Base-by-base conservation (phyloP, 257 asterid species). In the Nicotiana attenuata region DNA sequence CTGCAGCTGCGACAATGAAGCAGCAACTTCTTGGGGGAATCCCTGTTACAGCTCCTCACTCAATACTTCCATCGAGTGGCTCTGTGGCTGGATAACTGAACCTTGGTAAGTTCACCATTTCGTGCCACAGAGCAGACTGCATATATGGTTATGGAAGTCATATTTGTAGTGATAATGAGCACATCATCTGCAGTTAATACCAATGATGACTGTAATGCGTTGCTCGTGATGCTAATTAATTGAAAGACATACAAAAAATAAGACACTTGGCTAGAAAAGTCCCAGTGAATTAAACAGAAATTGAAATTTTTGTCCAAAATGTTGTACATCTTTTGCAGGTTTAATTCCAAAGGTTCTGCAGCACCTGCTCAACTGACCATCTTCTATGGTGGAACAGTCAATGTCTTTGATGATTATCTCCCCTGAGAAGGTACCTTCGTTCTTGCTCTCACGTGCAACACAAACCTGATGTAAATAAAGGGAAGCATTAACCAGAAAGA, bases 311-410 rank as follows among this genome's bases (percentile, higher is more conserved):
- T 60, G 19, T 79, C 75, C 45, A 80, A 52, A 7, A 73, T 47
- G 22, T 24, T 75, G 33, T 69, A 76, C 68, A 15, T 76, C 59
- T 65, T 76, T 55, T 57, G 66, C 77, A 93, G 95, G 94, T 83
- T 78, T 82, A 82, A 56, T 84, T 81, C 90, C 38, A 89, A 87
- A 84, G 81, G 89, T 41, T 60, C 91, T 10, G 80, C 60, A 41
- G 82, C 26, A 83, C 84, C 92, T 84, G 68, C 93, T 81, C 97
- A 91, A 78, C 71, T 94, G 89, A 94, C 97, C 84, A 93, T 93
- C 38, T 93, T 93, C 86, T 93, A 92, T 66, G 93, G 86, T 41
- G 98, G 98, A 63, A 84, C 88, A 1, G 96, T 93, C 83, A 85
- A 85, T 66, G 96, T 94, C 81, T 94, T 88, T 45, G 92, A 92